Evolutionary conservation across 345 rosid genomes (phyloP).

Genomic region (Turnera subulata): DNA sequence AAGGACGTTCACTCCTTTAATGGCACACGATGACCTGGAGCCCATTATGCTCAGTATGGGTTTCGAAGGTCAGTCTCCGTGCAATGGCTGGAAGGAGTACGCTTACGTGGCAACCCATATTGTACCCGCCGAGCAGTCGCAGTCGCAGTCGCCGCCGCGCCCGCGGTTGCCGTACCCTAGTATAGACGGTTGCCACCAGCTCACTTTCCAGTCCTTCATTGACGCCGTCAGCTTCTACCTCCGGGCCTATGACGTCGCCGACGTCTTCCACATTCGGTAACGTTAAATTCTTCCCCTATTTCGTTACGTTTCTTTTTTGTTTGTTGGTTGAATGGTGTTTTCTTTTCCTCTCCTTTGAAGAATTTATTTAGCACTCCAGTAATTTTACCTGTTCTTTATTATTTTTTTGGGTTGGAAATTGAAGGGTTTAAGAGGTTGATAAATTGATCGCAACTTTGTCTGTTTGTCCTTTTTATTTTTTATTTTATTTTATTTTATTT

Average conservation of each 20-base stretch:
- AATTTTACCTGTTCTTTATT: no score
- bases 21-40: constrained; percentile 46
- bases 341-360: no score
- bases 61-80: constrained; percentile 30
- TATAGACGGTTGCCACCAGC: constrained; percentile 53
- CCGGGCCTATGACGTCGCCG: constrained; percentile 34
- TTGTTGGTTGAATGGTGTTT: no score
- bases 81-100: constrained; percentile 37
- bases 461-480: no score
- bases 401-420: no score
- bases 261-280: constrained; percentile 48
- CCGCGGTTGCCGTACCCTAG: constrained; percentile 44
- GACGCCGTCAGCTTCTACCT: constrained; percentile 50
- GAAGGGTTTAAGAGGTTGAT: no score
- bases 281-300: no score
- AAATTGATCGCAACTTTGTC: no score
- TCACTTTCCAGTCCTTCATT: constrained; percentile 43
- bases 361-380: no score
- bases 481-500: no score
- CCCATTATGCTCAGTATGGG: constrained; percentile 45
- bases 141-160: constrained; percentile 22
- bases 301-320: no score
- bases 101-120: constrained; percentile 10
- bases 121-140: constrained; percentile 3
- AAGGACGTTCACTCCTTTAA: constrained; percentile 47